Evolutionary conservation across 768 basidiomycete species (phyloP), one percentile per base, ranked within the genome.

Genomic region (Lentinus tigrinus): DNA sequence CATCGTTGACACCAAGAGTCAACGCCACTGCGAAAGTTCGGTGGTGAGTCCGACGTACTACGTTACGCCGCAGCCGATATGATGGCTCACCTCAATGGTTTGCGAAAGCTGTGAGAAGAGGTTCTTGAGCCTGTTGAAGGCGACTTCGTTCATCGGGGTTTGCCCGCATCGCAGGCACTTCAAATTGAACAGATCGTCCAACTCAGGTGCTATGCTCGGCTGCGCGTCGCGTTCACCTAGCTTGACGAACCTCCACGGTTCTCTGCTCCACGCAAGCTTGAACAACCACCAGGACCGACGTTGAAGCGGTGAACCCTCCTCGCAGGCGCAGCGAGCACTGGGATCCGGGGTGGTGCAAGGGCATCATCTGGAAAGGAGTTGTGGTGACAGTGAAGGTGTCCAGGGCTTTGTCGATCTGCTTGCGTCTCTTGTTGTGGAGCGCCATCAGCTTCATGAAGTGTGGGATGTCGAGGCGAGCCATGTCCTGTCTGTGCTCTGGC

Each of bases 361-460:
- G n/a, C 21, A n/a, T 14, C 16, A 17, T 8, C 40, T 14, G n/a
- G n/a, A 21, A 8, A 9, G 24, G 21, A 23, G 21, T 23, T 23
- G 43, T 23, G 23, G 8, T 23, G 24, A 46, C 13, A 24, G 9
- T 23, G 21, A 10, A 19, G 43, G 7, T 6, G 23, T 46, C 43
- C 13, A 13, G 13, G 21, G 24, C 31, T 11, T 31, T 11, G 31
- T 6, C 39, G 47, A 48, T 14, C 47, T 17, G 27, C 47, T 5
- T n/a, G 28, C 47, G 28, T 34, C 27, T n/a, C 26, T 28, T 28
- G 19, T 23, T 19, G 63, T 80, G 80, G 19, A 81, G 70, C 14
- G 67, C 60, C 11, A 81, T 55, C 26, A 82, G 73, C 26, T 61
- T 52, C 58, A 78, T 65, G 24, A 81, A 68, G 51, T 69, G 63